Evolutionary conservation across 208 protist genomes (phyloP).

Genomic region (Phytomonas serpens): DNA sequence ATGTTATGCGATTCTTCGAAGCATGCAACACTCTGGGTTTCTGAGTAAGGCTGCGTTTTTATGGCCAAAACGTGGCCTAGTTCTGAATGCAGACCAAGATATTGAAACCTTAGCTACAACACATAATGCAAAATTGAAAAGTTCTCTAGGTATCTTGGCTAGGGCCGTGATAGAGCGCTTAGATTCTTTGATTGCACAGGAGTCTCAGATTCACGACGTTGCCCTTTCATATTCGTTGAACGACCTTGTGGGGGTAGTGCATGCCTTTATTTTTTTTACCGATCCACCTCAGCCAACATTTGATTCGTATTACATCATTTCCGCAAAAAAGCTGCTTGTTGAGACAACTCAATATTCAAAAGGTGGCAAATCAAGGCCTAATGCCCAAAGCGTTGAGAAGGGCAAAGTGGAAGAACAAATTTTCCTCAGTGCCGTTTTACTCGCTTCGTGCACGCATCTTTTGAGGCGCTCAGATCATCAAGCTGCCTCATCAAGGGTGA

Average conservation of each 20-base stretch:
- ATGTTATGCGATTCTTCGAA: conserved; percentile 51
- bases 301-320: conserved; percentile 30
- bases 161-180: conserved; percentile 31
- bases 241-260: conserved; percentile 38
- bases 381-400: neutral
- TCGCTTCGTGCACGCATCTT: neutral
- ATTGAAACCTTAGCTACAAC: neutral
- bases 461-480: neutral
- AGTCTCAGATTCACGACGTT: conserved; percentile 21
- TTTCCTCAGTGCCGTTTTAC: neutral
- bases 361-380: neutral
- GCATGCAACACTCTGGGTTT: conserved; percentile 52
- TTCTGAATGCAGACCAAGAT: conserved; percentile 11
- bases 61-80: conserved; percentile 24
- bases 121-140: neutral
- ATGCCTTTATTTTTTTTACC: conserved; percentile 45
- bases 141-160: neutral
- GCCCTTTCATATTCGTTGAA: neutral
- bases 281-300: conserved; percentile 58
- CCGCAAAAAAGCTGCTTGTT: neutral
- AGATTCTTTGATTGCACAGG: conserved; percentile 28
- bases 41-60: conserved; percentile 14
- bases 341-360: conserved; percentile 16
- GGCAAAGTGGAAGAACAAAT: neutral
- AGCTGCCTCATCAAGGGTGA: neutral